Evolutionary conservation across 179 eudicot species (phyloP).

Genomic region (Vitellaria paradoxa): DNA sequence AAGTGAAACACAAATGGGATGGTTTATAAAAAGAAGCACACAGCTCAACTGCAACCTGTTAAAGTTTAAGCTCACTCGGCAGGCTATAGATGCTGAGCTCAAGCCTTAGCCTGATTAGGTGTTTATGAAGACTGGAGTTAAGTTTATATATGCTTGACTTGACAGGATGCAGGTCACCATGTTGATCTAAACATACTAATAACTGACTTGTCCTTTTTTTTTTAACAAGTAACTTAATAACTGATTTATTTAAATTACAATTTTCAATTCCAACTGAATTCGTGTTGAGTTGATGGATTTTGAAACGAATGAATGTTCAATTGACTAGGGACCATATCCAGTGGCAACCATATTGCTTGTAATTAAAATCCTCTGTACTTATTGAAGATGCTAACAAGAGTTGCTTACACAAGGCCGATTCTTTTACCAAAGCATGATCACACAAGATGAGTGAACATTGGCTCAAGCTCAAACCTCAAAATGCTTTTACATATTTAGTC

Average conservation of each 20-base stretch:
- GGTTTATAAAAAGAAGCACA: neutral
- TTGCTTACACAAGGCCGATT: neutral
- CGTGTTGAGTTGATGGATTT: neutral
- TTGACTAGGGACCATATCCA: neutral
- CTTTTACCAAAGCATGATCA: neutral
- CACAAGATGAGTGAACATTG: neutral
- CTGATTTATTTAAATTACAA: neutral
- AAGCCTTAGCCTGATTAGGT: neutral
- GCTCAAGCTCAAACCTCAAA: neutral
- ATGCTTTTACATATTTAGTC: neutral
- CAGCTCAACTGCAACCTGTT: neutral
- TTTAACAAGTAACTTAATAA: too few relatives aligned
- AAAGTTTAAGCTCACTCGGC: slow-evolving; percentile 1
- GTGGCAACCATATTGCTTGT: neutral
- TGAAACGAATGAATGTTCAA: neutral
- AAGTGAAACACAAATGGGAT: slow-evolving; percentile 4
- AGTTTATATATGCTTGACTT: neutral
- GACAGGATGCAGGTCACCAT: neutral
- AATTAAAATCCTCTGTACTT: neutral
- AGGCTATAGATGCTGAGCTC: neutral
- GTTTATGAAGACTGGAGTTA: neutral
- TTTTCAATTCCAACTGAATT: neutral
- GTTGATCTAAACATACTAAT: neutral
- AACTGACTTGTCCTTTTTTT: neutral
- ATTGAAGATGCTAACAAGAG: neutral